These are phyloP conservation scores for Penicillium decumbens DNA, from an alignment of 2,329 filamentous ascomycete species.

Conservation along the genomic window DNA sequence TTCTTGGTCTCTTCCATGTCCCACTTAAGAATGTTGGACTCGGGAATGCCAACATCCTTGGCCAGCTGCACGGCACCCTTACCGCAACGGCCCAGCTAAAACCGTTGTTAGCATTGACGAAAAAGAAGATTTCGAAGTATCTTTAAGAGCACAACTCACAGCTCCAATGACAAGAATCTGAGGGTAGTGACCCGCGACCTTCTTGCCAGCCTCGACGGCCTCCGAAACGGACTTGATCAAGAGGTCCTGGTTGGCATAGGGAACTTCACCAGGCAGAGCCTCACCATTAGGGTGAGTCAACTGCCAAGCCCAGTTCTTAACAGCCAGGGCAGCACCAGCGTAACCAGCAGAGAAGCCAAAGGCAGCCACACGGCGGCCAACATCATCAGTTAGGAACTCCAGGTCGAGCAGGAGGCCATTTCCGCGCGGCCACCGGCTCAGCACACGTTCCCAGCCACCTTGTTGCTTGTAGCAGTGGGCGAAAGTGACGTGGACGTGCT, in stretches of 20 bases:
- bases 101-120: slow-evolving; percentile 4
- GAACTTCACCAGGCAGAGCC: slow-evolving; percentile 58
- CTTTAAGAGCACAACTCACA: slow-evolving; percentile 32
- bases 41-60: slow-evolving; percentile 65
- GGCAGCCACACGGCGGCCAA: slow-evolving; percentile 54
- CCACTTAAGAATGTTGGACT: slow-evolving; percentile 65
- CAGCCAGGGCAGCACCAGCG: slow-evolving; percentile 65
- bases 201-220: slow-evolving; percentile 61
- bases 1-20: slow-evolving; percentile 75
- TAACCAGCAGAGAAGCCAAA: slow-evolving; percentile 68
- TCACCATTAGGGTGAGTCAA: slow-evolving; percentile 63
- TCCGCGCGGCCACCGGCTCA: slow-evolving; percentile 73
- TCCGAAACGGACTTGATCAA: slow-evolving; percentile 71
- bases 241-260: slow-evolving; percentile 63
- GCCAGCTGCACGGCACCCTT: slow-evolving; percentile 78
- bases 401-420: slow-evolving; percentile 76
- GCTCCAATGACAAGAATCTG: slow-evolving; percentile 79
- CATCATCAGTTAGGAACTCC: slow-evolving; percentile 75
- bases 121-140: background rate
- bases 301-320: slow-evolving; percentile 82
- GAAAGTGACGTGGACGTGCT: slow-evolving; percentile 69
- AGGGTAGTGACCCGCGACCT: slow-evolving; percentile 63
- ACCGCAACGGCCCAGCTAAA: slow-evolving; percentile 61
- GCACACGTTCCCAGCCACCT: slow-evolving; percentile 70
- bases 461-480: slow-evolving; percentile 74